Evolutionary conservation across 2,329 filamentous ascomycete species (phyloP), one percentile per base, ranked within the genome.

Genomic region (Rhinocladiella similis): DNA sequence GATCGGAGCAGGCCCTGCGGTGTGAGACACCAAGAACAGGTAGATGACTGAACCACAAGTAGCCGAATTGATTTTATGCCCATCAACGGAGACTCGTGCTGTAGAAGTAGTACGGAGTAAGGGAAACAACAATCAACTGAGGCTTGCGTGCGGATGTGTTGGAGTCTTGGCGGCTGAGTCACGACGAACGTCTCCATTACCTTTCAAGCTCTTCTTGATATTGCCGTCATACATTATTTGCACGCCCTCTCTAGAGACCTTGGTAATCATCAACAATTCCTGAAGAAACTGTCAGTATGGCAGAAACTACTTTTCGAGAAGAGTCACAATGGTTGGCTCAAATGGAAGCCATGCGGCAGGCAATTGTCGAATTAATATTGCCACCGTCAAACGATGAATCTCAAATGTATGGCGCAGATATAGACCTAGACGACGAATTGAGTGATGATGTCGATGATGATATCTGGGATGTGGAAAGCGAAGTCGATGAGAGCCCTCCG

Each of bases 381-480:
- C 78, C 80, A 20, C 65, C 73, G 45, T 66, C 73, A 36, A 77
- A 80, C 61, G 71, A 76, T 27, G 72, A 75, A 43, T 68, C 74
- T 38, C 75, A 76, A 46, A 69, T 75, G 47, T 84, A 85, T 66
- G 82, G 79, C 16, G 75, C 81, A 12, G 80, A 85, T 52, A 60
- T 77, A 19, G 72, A 76, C 27, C 73, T 86, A 35, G 86, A 90
- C 33, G 80, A 84, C 46, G 74, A 82, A 19, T 82, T 80, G 2
- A 81, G 77, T 3, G 83, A 83, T 4, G 84, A 82, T 42, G 84
- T 82, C 16, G 83, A 84, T 4, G 89, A 93, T 56, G 91, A 97
- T 73, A 86, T 97, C 9, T 97, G 93, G 93, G 92, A 97, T 70
- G 85, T 95, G 56, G 90, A 96, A 67, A 60, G 63, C 22, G 62